A percentile compares a stretch with the other conserved stretches of the same genome.
These are phyloP conservation scores for Pythium rhizo-oryzae DNA, from an alignment of 352 stramenopile genomes.

Conservation along the genomic window DNA sequence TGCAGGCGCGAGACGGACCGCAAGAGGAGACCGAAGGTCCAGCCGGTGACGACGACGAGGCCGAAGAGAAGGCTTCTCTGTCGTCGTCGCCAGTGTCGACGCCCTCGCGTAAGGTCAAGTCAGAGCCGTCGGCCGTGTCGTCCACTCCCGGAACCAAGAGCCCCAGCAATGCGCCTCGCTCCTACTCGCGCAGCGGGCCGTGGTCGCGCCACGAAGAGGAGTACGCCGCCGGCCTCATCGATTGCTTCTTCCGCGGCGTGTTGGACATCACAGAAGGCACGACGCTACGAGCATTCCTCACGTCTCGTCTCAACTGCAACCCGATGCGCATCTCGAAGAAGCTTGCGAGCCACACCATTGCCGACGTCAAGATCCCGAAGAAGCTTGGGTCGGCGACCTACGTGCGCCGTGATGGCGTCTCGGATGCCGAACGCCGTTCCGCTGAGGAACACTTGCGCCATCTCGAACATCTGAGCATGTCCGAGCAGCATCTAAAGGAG, in stretches of 20 bases:
- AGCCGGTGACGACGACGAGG: constrained; percentile 8
- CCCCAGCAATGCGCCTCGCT: constrained; percentile 20
- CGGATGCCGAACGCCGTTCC: constrained; percentile 34
- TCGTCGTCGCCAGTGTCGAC: constrained; percentile 18
- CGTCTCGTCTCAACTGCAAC: constrained; percentile 65
- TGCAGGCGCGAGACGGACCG: constrained; percentile 39
- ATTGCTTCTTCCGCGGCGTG: constrained; percentile 68
- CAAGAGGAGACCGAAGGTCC: constrained; percentile 4
- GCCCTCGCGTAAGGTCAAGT: constrained; percentile 20
- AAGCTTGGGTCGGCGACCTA: constrained; percentile 72
- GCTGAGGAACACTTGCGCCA: constrained; percentile 42
- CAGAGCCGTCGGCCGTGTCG: neutral
- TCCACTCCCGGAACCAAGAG: constrained; percentile 16
- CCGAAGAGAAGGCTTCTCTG: constrained; percentile 9
- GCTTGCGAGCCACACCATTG: constrained; percentile 68
- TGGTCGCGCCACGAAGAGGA: constrained; percentile 76
- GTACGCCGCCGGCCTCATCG: constrained; percentile 64
- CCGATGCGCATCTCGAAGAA: constrained; percentile 83
- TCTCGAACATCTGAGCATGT: constrained; percentile 35
- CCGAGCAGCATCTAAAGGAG: constrained; percentile 24
- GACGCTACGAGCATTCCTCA: constrained; percentile 66
- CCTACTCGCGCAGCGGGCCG: constrained; percentile 57
- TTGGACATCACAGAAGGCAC: constrained; percentile 64
- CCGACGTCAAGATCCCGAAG: constrained; percentile 70
- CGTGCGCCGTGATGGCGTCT: constrained; percentile 42